A percentile compares a stretch with the other conserved stretches of the same genome.
Evolutionary conservation across 2,329 filamentous ascomycete species (phyloP).

Genomic region (Elsinoe necatrix): DNA sequence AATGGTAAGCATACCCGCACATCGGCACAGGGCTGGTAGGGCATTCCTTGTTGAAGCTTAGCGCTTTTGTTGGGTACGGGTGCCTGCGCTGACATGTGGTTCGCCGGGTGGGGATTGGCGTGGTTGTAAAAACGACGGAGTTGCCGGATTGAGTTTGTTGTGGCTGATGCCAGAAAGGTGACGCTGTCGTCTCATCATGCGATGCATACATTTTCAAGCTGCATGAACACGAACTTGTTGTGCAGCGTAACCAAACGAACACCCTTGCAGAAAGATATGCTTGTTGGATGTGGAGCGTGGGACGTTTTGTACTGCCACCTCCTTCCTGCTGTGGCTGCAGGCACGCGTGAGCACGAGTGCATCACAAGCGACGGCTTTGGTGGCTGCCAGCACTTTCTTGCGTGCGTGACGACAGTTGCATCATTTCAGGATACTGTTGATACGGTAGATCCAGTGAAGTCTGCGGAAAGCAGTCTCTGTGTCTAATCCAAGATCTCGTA

Average conservation of each 20-base stretch:
- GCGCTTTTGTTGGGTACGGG: neutral
- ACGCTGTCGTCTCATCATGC: neutral
- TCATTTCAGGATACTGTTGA: too few relatives aligned
- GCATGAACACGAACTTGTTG: neutral
- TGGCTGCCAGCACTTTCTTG: too few relatives aligned
- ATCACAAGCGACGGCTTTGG: too few relatives aligned
- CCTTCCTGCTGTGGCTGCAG: too few relatives aligned
- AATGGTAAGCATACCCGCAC: neutral
- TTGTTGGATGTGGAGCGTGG: neutral
- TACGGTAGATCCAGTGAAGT: too few relatives aligned
- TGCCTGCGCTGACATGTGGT: neutral
- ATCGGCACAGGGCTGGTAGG: neutral
- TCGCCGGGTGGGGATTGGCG: neutral
- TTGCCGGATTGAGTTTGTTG: neutral
- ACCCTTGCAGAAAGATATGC: neutral
- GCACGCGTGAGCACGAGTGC: too few relatives aligned
- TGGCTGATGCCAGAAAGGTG: neutral
- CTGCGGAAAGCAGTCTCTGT: too few relatives aligned
- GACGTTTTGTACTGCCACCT: neutral
- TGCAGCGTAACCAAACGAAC: too few relatives aligned
- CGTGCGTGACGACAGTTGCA: too few relatives aligned
- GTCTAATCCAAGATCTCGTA: too few relatives aligned
- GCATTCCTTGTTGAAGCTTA: neutral
- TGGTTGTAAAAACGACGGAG: neutral
- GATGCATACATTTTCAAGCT: neutral